Percentiles rank a stretch among this genome's conserved stretches.
Conservation (phyloP, 1,139 yeast genomes). For the Candida sp. region DNA sequence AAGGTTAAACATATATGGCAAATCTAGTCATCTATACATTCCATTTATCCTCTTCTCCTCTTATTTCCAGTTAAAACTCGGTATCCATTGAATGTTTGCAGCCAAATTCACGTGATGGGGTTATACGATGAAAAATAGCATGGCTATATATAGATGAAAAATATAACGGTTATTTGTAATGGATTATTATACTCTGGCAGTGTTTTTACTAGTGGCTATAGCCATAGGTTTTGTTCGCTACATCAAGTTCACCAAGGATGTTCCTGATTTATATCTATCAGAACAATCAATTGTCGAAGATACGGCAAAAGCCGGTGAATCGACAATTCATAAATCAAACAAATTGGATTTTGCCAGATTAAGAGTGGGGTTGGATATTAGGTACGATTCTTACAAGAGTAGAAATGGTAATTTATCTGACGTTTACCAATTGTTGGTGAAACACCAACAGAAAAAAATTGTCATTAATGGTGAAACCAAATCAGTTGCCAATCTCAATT, state of each 20-base stretch:
- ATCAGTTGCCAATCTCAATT: conserved; percentile 21
- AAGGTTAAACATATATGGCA: no score
- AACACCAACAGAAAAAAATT: conserved; percentile 11
- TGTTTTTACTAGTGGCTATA: not conserved
- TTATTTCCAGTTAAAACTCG: not conserved
- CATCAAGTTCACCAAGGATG: conserved; percentile 30
- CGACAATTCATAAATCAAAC: conserved; percentile 63
- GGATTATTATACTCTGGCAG: not conserved
- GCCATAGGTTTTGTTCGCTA: not conserved
- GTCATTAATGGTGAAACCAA: conserved; percentile 16
- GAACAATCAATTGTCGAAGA: conserved; percentile 58
- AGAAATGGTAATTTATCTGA: conserved; percentile 71
- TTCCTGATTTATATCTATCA: conserved; percentile 52
- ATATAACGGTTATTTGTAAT: not conserved
- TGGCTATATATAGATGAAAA: no score
- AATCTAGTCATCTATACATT: not conserved
- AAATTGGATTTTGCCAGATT: conserved; percentile 60
- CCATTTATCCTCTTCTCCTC: not conserved
- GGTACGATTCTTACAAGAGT: conserved; percentile 56
- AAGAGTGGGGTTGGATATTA: conserved; percentile 62
- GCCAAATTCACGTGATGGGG: not conserved
- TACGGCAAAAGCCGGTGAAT: conserved; percentile 54
- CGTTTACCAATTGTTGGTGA: conserved; percentile 49
- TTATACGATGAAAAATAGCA: not conserved
- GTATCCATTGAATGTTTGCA: not conserved